Percentiles rank a stretch among this genome's conserved stretches.
Evolutionary conservation across 2,329 filamentous ascomycete genomes (phyloP).

Genomic region (Rasamsonia emersonii): DNA sequence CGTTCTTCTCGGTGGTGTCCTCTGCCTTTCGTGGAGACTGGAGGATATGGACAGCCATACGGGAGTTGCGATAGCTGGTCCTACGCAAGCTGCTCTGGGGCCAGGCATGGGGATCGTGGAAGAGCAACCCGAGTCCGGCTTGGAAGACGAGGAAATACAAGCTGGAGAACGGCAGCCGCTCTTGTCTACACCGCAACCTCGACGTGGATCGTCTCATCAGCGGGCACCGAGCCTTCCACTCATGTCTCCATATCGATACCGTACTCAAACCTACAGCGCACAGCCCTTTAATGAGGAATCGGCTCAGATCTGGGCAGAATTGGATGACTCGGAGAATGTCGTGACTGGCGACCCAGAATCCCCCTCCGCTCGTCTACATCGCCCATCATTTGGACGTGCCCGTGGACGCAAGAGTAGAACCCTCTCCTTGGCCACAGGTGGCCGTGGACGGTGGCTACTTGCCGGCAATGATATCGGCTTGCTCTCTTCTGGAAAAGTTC

Average conservation of each 20-base stretch:
- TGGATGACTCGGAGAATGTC: constrained; percentile 60
- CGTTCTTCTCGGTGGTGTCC: constrained; percentile 76
- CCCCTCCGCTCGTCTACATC: too few relatives aligned
- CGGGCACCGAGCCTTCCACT: constrained; percentile 27
- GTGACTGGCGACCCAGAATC: constrained; percentile 4
- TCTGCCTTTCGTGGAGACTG: constrained; percentile 88
- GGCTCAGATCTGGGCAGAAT: constrained; percentile 78
- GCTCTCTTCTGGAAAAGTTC: too few relatives aligned
- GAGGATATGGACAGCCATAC: constrained; percentile 50
- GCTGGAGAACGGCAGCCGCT: constrained; percentile 33
- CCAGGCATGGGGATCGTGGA: constrained; percentile 77
- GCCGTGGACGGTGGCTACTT: too few relatives aligned
- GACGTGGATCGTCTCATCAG: constrained; percentile 20
- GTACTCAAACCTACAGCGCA: constrained; percentile 44
- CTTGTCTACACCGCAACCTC: constrained; percentile 18
- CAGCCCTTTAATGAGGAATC: constrained; percentile 54
- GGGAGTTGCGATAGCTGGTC: constrained; percentile 40
- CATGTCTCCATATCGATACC: constrained; percentile 26
- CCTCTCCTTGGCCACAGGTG: too few relatives aligned
- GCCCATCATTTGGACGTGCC: too few relatives aligned
- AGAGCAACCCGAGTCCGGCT: constrained; percentile 25
- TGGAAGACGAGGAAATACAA: constrained; percentile 33
- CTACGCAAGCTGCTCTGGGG: constrained; percentile 57
- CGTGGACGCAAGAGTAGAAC: too few relatives aligned
- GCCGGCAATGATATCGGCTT: too few relatives aligned